Conservation (phyloP, 164 flowering plant species). For the Kingdonia uniflora region DNA sequence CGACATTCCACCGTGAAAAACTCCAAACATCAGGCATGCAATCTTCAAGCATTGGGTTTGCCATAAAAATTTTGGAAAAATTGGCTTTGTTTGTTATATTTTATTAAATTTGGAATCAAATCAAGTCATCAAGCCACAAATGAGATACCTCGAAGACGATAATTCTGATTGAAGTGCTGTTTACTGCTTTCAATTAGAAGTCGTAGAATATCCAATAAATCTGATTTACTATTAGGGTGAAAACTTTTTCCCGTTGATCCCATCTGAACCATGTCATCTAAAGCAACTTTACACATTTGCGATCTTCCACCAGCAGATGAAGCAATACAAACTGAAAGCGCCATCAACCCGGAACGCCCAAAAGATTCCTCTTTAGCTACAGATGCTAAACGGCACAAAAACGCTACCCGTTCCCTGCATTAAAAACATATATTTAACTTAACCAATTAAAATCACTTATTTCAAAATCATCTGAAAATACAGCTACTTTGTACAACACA, state of each 20-base stretch:
- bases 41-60: too few species aligned
- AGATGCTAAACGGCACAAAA: conserved; percentile 52
- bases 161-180: conserved; percentile 87
- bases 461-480: too few species aligned
- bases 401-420: conserved; percentile 41
- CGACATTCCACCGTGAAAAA: too few species aligned
- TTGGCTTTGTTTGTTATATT: too few species aligned
- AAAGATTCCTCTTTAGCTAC: conserved; percentile 50
- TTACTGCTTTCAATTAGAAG: conserved; percentile 70
- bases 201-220: conserved; percentile 52
- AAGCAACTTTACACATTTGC: conserved; percentile 14
- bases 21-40: too few species aligned
- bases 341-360: conserved; percentile 86
- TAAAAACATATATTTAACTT: too few species aligned
- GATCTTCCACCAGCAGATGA: conserved; percentile 36
- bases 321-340: conserved; percentile 71
- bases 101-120: too few species aligned
- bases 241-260: conserved; percentile 15
- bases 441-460: too few species aligned
- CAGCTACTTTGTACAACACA: too few species aligned
- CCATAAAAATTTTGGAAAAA: too few species aligned
- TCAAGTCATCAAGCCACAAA: background rate
- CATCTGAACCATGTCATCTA: conserved; percentile 7
- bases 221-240: conserved; percentile 17
- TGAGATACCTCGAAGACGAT: conserved; percentile 72